A percentile compares a stretch with the other conserved stretches of the same genome.
Evolutionary conservation across 2,329 filamentous ascomycete genomes (phyloP).

Genomic region (Teratosphaeria nubilosa): DNA sequence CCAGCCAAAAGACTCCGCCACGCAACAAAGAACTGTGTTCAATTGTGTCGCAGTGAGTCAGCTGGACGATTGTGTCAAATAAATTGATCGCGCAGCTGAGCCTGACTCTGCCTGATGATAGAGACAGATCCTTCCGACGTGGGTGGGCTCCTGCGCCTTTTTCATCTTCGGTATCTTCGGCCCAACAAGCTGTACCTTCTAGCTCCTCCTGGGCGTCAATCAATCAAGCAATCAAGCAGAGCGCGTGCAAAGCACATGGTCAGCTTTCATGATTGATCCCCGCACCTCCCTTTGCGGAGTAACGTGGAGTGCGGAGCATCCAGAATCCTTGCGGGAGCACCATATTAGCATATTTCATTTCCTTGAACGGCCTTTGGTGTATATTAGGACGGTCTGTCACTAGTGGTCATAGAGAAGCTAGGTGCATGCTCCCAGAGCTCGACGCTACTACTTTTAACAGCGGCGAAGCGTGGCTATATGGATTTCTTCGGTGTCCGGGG

Average conservation of each 20-base stretch:
- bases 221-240: neutral
- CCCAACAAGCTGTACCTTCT: neutral
- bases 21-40: neutral
- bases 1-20: neutral
- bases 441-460: no score
- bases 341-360: neutral
- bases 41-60: no score
- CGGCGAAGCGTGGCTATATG: no score
- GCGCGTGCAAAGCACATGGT: neutral
- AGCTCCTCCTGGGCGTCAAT: neutral
- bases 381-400: no score
- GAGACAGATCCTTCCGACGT: no score
- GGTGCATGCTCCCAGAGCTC: no score
- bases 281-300: neutral
- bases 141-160: neutral
- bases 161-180: neutral
- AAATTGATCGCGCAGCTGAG: neutral
- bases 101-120: neutral
- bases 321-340: neutral
- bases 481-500: no score
- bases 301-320: neutral
- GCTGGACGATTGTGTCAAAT: no score
- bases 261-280: neutral
- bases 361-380: neutral
- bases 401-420: no score